Evolutionary conservation across 257 asterid genomes (phyloP), one percentile per base, ranked within the genome.

Genomic region (Solanum piurae): DNA sequence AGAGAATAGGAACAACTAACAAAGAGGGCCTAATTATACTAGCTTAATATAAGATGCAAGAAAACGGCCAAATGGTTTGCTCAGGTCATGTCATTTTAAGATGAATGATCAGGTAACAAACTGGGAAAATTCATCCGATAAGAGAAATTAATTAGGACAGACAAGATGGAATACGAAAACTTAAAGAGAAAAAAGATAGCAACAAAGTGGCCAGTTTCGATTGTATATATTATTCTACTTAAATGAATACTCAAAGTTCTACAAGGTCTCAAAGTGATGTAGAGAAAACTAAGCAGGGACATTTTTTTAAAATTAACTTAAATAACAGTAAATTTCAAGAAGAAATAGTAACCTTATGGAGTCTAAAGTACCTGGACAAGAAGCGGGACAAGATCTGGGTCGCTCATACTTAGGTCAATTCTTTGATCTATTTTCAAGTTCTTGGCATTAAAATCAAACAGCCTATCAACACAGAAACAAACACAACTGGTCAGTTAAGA

Each of bases 371-470:
- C 99, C 99, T 97, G 99, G 89, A 97, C 90, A 92, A 96, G 89
- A 85, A 96, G 99, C 58, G 99, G 98, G 87, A 97, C 98, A 68
- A 97, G 98, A 92, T 96, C 99, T 75, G 97, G 94, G 90, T 96
- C 99, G 88, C 99, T 94, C 99, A 96, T 97, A 95, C 99, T 93
- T 90, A 96, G 94, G 92, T 94, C 96, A 85, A 96, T 91, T 75
- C 98, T 93, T 86, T 95, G 97, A 94, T 97, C 99, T 98, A 97
- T 97, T 46, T 96, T 92, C 93, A 94, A 87, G 92, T 92, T 96
- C 89, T 97, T 98, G 84, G 93, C 91, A 90, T 94, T 95, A 90
- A 89, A 95, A 88, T 95, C 96, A 93, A 96, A 94, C 77, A 97
- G 92, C 94, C 99, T 97, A 97, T 31, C 44, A 31, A 49, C 86